These are phyloP conservation scores for Aeschynomene evenia DNA, from an alignment of 306 rosid genomes.

Conservation along the genomic window DNA sequence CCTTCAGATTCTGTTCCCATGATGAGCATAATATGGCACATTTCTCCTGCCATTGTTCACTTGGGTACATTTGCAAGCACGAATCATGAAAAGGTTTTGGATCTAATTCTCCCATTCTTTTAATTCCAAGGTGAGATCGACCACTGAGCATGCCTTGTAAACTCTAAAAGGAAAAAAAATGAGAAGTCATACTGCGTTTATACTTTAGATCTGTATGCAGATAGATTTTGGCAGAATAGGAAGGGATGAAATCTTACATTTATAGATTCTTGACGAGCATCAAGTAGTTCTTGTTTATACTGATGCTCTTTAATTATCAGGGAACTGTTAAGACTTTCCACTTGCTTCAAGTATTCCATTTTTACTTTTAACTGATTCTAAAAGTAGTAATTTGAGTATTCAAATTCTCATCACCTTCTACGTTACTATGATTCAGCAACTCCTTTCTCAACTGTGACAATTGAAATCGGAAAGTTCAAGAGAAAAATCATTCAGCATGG, in stretches of 20 bases:
- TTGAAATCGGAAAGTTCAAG: constrained; percentile 7
- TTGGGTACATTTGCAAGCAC: constrained; percentile 25
- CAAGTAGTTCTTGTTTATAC: constrained; percentile 27
- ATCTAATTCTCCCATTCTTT: constrained; percentile 37
- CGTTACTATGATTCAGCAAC: background rate
- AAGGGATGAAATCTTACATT: constrained; percentile 18
- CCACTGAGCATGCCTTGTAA: constrained; percentile 12
- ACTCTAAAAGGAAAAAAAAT: constrained; percentile 24
- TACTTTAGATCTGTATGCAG: background rate
- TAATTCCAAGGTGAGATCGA: constrained; percentile 34
- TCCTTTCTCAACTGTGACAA: constrained; percentile 24
- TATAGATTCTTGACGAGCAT: constrained; percentile 37
- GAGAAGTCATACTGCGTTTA: constrained; percentile 1
- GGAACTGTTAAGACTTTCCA: constrained; percentile 15
- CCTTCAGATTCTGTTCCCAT: constrained; percentile 33
- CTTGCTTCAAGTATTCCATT: constrained; percentile 21
- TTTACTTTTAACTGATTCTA: constrained; percentile 29
- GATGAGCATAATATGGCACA: constrained; percentile 34
- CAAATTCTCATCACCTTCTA: constrained; percentile 12
- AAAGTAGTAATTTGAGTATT: constrained; percentile 17
- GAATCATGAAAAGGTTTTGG: constrained; percentile 33
- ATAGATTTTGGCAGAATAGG: background rate
- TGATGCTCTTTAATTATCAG: constrained; percentile 26
- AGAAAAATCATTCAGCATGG: background rate
- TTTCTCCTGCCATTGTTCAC: constrained; percentile 22